Base-by-base conservation (phyloP, 352 stramenopile species). In the Phytophthora citricola region DNA sequence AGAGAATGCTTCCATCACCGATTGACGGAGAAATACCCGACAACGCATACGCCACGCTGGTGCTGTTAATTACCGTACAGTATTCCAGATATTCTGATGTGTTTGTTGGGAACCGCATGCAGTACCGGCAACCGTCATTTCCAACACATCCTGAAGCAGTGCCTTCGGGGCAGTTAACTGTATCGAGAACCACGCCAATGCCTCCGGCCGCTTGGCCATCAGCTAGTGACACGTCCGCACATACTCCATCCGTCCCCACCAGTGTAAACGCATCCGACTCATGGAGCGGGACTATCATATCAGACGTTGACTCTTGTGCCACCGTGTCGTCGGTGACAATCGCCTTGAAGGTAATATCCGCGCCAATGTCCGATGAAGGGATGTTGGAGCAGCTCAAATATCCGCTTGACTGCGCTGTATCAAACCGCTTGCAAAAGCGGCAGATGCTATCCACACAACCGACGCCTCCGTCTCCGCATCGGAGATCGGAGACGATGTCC, bases 391-490 rank as follows among this genome's bases (percentile, higher is more conserved):
- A 79, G 3, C 22, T 66, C 49, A 60, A 52, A 48, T 65, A 78
- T 10, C 44, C 53, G 31, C 40, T 12, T 6, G 71, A 79, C 46
- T 76, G 67, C 12, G 48, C 17, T 12, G 71, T 72, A 11, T 73
- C 63, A 12, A 69, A 66, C 10, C 46, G 39, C 31, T 72, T 76
- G 48, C 71, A 79, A 27, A 73, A 63, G 27, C 71, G 67, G 29
- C 71, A 79, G 31, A 58, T 58, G 34, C 50, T 57, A 38, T 64
- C 55, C 5, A 79, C 29, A 36, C 71, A 79, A 11, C 71, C 71
- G 22, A 76, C 56, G 15, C 71, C 71, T 15, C 63, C 58, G 17
- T 79, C 71, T 53, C 68, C 64, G 34, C 71, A 79, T 10, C 66
- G 63, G 6, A 75, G 62, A 12, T 79, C 71, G 6, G 67, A 67